Evolutionary conservation across 352 stramenopile species (phyloP), one percentile per base, ranked within the genome.

Genomic region (Globisporangium recalcitrans): DNA sequence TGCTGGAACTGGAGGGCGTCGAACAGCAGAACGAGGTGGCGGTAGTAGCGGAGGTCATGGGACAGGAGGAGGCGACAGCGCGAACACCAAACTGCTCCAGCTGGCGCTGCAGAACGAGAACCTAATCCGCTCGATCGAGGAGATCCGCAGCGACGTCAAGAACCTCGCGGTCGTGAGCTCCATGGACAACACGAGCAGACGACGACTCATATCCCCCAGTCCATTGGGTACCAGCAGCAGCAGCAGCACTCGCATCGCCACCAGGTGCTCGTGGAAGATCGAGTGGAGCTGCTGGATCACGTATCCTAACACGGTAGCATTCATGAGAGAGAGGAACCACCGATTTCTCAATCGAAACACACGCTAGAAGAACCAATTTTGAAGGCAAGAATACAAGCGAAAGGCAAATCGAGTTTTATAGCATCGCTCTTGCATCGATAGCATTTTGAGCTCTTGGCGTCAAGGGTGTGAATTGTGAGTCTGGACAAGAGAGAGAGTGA

Each of bases 101-200:
- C 65, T 87, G 3, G 75, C 78, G 21, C 65, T 85, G 8, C 75
- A 85, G 60, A 87, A 85, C 56, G 75, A 82, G 44, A 71, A 62
- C 9, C 62, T 85, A 9, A 46, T 85, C 40, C 75, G 70, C n/a
- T 70, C 78, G 13, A 53, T 87, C 4, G 78, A 79, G 5, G 72
- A 84, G 11, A 26, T 87, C 26, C 72, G 66, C 13, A 55, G 61
- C 32, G 73, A 85, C 22, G 52, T 80, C 26, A 65, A 72, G 19
- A 49, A 13, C 19, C 60, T 75, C 24, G 40, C 68, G 29, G 60
- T 52, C 19, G 26, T 65, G 5, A 60, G 32, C 10, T 26, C 68
- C 9, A 66, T 65, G 48, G 48, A 60, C 34, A 36, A 57, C 22
- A n/a, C 48, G 38, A 65, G 49, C 36, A 29, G 47, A 9, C 62